Evolutionary conservation across 257 asterid genomes (phyloP).

Genomic region (Henckelia pumila): DNA sequence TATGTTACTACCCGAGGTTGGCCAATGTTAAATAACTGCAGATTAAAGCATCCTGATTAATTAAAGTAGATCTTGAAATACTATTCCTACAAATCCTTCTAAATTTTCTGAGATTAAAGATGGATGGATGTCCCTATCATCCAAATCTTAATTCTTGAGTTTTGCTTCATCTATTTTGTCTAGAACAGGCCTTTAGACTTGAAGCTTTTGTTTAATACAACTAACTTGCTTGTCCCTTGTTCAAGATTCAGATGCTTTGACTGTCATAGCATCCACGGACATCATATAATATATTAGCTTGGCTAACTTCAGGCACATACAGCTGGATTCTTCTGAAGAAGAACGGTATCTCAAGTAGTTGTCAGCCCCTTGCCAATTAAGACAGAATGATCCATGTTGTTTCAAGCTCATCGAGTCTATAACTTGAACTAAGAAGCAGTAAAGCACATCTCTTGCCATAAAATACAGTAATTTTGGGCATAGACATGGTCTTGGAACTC

Average conservation of each 20-base stretch:
- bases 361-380: background rate
- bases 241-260: background rate
- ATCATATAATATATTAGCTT: background rate
- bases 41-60: slow-evolving; percentile 8
- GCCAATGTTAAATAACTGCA: background rate
- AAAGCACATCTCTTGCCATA: background rate
- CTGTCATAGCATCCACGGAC: background rate
- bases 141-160: background rate
- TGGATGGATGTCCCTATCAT: background rate
- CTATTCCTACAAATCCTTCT: background rate
- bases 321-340: background rate
- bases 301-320: background rate
- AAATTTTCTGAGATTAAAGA: background rate
- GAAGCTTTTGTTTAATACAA: background rate
- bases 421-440: slow-evolving; percentile 3
- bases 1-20: background rate
- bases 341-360: background rate
- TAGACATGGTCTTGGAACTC: slow-evolving; percentile 2
- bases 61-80: slow-evolving; percentile 16
- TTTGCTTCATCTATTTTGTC: slow-evolving; percentile 3
- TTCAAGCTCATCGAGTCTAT: background rate
- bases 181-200: background rate
- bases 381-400: background rate
- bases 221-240: background rate
- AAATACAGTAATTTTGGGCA: background rate